These are phyloP conservation scores for Ophiostoma perfectum DNA, from an alignment of 2,329 filamentous ascomycete species.

Conservation along the genomic window DNA sequence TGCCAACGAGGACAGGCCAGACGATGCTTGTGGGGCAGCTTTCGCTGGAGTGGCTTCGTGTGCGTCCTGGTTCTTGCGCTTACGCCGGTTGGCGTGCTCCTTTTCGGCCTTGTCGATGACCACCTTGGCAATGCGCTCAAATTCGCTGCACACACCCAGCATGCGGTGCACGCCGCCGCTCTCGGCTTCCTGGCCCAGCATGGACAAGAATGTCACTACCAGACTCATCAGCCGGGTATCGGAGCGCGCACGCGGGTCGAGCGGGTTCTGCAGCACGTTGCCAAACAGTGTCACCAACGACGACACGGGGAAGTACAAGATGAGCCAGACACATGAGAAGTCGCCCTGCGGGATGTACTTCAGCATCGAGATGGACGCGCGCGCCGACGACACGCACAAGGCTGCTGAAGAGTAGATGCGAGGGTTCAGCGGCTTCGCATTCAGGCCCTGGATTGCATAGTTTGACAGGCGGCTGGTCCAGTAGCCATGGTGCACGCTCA, in stretches of 20 bases:
- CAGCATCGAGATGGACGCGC: slow-evolving; percentile 86
- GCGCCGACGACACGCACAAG: slow-evolving; percentile 84
- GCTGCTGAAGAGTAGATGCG: slow-evolving; percentile 90
- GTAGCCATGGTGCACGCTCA: slow-evolving; percentile 96
- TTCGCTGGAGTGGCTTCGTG: slow-evolving; percentile 29
- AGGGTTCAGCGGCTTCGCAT: slow-evolving; percentile 84
- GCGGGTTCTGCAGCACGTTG: slow-evolving; percentile 91
- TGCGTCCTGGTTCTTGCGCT: slow-evolving; percentile 64
- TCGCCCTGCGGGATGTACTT: slow-evolving; percentile 97
- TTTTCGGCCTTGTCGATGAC: slow-evolving; percentile 89
- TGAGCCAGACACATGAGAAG: slow-evolving; percentile 91
- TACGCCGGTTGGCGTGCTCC: slow-evolving; percentile 71
- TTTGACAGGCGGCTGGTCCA: slow-evolving; percentile 95
- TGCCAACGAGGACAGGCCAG: background rate
- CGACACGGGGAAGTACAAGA: slow-evolving; percentile 94
- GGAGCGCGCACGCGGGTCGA: slow-evolving; percentile 79
- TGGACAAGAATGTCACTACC: slow-evolving; percentile 86
- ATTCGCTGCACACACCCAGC: slow-evolving; percentile 91
- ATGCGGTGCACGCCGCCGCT: slow-evolving; percentile 90
- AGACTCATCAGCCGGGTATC: slow-evolving; percentile 88
- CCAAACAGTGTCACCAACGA: slow-evolving; percentile 92
- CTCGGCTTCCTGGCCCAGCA: slow-evolving; percentile 81
- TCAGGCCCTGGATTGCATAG: slow-evolving; percentile 90
- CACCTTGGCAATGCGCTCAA: slow-evolving; percentile 85
- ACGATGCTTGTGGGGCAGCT: slow-evolving; percentile 24